Base-by-base conservation (phyloP, 2,329 filamentous ascomycete species). In the Penicillium palitans region DNA sequence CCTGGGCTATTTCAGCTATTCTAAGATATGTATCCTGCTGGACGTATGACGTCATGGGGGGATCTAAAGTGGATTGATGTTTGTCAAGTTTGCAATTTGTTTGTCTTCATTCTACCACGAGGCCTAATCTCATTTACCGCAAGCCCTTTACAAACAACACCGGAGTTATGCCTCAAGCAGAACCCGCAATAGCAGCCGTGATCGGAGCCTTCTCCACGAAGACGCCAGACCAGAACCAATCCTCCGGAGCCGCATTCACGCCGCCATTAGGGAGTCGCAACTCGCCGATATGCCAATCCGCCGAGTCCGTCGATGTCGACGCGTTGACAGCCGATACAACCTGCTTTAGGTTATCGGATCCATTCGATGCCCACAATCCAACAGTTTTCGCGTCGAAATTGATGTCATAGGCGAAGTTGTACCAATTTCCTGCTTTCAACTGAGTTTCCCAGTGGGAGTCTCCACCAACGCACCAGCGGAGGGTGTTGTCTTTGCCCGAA, bases 401-500 rank as follows among this genome's bases (percentile, higher is more conserved):
- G 60, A 90, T 89, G 71, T 87, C 87, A 68, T 90, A 90, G 48
- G 87, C 88, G 66, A 90, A 81, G 70, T 91, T 91, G 73, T 91
- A 88, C 88, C 88, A 91, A 12, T 86, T 83, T 41, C 81, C 84
- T 1, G 87, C 79, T 53, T 79, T 79, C 72, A 88, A 86, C 61
- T 83, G 78, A 1, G 81, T 80, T 66, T 82, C 83, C 87, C 87
- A 91, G 66, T 89, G 77, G 50, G 81, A 82, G 65, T 81, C 76
- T 17, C 85, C 82, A 59, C 80, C 79, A 10, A 86, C 84, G 73
- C 85, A 83, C 86, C 87, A 91, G 65, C 85, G 83, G 62, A 90
- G 78, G 63, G 82, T 81, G 31, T 78, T 78, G 59, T 81, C 79
- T 39, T 80, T 75, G 59, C 80, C 82, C 4, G 72, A 69, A 55